Percentiles rank a stretch among this genome's conserved stretches.
Evolutionary conservation across 148 eudicot genomes (phyloP).

Genomic region (Oxyria digyna): DNA sequence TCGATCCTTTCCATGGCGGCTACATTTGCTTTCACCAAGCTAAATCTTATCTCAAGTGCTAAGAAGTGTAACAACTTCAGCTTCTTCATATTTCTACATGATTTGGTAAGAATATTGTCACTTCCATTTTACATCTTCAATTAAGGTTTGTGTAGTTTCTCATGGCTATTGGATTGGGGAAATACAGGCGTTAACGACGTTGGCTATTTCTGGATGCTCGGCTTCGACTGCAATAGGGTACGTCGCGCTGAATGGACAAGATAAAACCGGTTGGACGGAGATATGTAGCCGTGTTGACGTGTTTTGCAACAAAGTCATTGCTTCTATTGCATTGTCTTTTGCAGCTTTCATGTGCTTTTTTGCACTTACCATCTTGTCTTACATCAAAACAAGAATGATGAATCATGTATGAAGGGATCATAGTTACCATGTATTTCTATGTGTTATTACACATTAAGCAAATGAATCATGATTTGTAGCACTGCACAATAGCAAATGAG

Average conservation of each 20-base stretch:
- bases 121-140: background rate
- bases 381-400: background rate
- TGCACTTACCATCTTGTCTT: slow-evolving; percentile 2
- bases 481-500: too few species aligned
- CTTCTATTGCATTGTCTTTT: background rate
- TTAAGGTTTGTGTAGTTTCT: background rate
- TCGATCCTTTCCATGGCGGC: background rate
- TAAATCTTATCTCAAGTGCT: background rate
- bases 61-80: background rate
- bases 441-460: too few species aligned
- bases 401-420: too few species aligned
- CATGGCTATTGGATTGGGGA: background rate
- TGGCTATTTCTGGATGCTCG: background rate
- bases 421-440: too few species aligned
- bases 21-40: background rate
- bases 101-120: background rate
- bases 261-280: background rate
- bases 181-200: background rate
- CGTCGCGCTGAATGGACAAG: background rate
- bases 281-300: background rate
- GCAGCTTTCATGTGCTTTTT: background rate
- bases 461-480: too few species aligned
- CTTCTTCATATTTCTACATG: background rate
- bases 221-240: slow-evolving; percentile 1
- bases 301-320: background rate